Percentiles rank a stretch among this genome's conserved stretches.
Evolutionary conservation across 305 asterid species (phyloP).

Genomic region (Solanum chacoense): DNA sequence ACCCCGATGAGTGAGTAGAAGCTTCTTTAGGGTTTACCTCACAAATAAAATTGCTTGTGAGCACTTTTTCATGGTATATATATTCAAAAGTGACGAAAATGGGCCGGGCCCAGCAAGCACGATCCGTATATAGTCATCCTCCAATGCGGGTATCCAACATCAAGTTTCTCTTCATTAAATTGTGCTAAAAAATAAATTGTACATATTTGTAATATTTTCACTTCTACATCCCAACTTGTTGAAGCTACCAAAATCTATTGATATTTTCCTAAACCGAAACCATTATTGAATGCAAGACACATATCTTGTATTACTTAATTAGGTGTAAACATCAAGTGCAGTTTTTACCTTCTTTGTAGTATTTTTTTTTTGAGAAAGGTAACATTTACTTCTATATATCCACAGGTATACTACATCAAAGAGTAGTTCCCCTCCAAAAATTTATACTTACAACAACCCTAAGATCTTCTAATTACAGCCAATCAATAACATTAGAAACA

Average conservation of each 20-base stretch:
- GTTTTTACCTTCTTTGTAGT: not conserved
- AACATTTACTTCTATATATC: too few relatives aligned
- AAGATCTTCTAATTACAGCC: too few relatives aligned
- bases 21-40: not conserved
- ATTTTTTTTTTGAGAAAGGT: too few relatives aligned
- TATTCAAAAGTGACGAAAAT: not conserved
- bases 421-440: too few relatives aligned
- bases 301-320: not conserved
- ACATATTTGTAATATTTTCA: not conserved
- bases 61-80: not conserved
- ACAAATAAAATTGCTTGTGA: not conserved
- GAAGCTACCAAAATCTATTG: not conserved
- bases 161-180: not conserved
- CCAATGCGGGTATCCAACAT: not conserved
- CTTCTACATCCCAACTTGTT: not conserved
- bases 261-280: not conserved
- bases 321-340: not conserved
- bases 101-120: not conserved
- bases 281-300: not conserved
- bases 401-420: too few relatives aligned
- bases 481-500: too few relatives aligned
- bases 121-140: not conserved
- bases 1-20: not conserved
- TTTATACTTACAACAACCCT: too few relatives aligned
- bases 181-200: not conserved